Base-by-base conservation (phyloP, 1,284 basidiomycete genomes). In the Amylostereum areolatum region DNA sequence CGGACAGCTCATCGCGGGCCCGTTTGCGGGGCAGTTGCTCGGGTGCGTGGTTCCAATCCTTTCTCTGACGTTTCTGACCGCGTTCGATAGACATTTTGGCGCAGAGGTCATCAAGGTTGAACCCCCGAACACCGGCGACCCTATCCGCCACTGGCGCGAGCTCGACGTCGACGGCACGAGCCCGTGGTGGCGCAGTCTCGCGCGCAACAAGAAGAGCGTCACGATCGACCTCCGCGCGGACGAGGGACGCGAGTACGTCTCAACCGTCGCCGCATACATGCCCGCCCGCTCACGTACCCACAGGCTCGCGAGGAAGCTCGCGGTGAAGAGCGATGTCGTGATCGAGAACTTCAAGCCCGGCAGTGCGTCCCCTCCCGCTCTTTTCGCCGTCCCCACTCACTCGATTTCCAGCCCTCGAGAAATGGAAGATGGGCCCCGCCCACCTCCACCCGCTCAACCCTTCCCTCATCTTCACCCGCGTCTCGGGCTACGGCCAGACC, bases 331-430 rank as follows among this genome's bases (percentile, higher is more conserved):
- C 44, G 82, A 86, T 52, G 81, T 86, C 11, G 58, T 85, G 3
- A 54, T 86, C 29, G 83, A 86, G 63, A 86, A 85, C 58, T 85
- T 86, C 64, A 85, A 82, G 53, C 83, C 83, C 6, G 83, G 84
- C 49, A 86, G 83, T 85, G 57, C 46, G 83, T 57, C 24, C 31
- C 41, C 47, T 46, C 40, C 47, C 39, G 34, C 35, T 29, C n/a
- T 40, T 36, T 47, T n/a, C 35, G 34, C 31, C 31, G 40, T 29
- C 47, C 49, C 45, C 25, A 55, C 25, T 10, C 40, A 24, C 5
- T 41, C 30, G 35, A 8, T 3, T 3, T 39, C 12, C 48, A 85
- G 83, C 81, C 3, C 69, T 86, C 3, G 83, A 85, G 58, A 83
- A 80, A 63, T 85, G 84, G 83, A 69, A 69, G 1, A 66, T 86